These are phyloP conservation scores for Pythium insidiosum DNA, from an alignment of 352 stramenopile genomes.

Conservation along the genomic window DNA sequence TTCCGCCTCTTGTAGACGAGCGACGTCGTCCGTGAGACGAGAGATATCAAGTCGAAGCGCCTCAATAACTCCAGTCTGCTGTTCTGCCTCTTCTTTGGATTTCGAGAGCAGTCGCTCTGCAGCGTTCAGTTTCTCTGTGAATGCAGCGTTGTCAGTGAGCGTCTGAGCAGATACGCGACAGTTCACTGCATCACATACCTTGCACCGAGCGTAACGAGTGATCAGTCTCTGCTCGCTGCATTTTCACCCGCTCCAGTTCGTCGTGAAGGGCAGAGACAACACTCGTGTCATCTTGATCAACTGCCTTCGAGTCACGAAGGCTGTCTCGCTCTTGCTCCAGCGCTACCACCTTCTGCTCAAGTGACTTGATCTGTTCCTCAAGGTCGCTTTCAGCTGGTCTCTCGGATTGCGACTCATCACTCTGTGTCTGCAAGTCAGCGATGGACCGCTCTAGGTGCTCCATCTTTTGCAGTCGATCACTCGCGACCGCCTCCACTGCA, in stretches of 20 bases:
- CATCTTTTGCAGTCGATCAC: not conserved
- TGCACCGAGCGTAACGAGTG: constrained; percentile 36
- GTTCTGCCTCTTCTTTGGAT: constrained; percentile 12
- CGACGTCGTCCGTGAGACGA: constrained; percentile 10
- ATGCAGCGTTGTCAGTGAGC: too few relatives aligned
- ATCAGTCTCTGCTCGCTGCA: constrained; percentile 34
- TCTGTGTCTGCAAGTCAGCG: not conserved
- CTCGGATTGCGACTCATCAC: too few relatives aligned
- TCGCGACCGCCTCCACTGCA: not conserved
- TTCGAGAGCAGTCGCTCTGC: constrained; percentile 11
- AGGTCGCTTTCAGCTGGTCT: not conserved
- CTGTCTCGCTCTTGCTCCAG: too few relatives aligned
- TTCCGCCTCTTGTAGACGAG: constrained; percentile 4
- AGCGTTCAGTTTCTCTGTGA: constrained; percentile 17
- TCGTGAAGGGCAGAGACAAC: constrained; percentile 27
- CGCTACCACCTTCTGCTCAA: too few relatives aligned
- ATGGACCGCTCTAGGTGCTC: constrained; percentile 1
- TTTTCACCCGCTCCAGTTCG: constrained; percentile 56
- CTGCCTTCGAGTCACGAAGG: too few relatives aligned
- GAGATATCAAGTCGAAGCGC: constrained; percentile 10
- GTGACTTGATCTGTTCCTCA: not conserved
- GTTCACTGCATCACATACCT: constrained; percentile 14
- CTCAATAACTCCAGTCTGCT: constrained; percentile 15
- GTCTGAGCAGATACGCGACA: constrained; percentile 5
- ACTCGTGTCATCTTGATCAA: not conserved